These are phyloP conservation scores for Pseudonitzschia delicatissima DNA, from an alignment of 108 stramenopile species.

Conservation along the genomic window DNA sequence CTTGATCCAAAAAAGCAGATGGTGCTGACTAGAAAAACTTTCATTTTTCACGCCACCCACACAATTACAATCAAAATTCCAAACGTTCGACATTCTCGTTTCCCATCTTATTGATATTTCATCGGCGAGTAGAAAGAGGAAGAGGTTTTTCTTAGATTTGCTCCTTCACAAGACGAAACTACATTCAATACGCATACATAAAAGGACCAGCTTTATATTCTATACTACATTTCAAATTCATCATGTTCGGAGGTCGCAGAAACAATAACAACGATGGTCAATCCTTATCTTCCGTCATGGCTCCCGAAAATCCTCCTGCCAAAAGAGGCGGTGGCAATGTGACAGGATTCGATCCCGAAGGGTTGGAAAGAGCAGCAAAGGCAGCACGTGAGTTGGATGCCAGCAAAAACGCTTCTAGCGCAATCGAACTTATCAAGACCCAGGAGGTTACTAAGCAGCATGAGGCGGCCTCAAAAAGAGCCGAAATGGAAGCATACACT, in stretches of 20 bases:
- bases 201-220: too few relatives aligned
- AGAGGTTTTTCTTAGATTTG: too few relatives aligned
- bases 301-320: constrained; percentile 79
- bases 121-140: too few relatives aligned
- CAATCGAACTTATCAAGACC: constrained; percentile 91
- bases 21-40: too few relatives aligned
- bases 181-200: too few relatives aligned
- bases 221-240: too few relatives aligned
- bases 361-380: constrained; percentile 93
- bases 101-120: too few relatives aligned
- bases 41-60: too few relatives aligned
- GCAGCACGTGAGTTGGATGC: constrained; percentile 87
- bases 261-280: constrained; percentile 64
- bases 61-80: too few relatives aligned
- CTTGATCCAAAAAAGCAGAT: too few relatives aligned
- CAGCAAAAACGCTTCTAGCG: constrained; percentile 67
- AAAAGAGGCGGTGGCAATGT: constrained; percentile 36
- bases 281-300: constrained; percentile 66
- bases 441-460: constrained; percentile 96
- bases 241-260: constrained; percentile 34
- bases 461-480: constrained; percentile 78
- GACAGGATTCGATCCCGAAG: constrained; percentile 92
- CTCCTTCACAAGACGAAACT: too few relatives aligned
- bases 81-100: too few relatives aligned
- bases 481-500: constrained; percentile 89